Conservation (phyloP, 208 protist species). For the Wallacemonas collosoma region DNA sequence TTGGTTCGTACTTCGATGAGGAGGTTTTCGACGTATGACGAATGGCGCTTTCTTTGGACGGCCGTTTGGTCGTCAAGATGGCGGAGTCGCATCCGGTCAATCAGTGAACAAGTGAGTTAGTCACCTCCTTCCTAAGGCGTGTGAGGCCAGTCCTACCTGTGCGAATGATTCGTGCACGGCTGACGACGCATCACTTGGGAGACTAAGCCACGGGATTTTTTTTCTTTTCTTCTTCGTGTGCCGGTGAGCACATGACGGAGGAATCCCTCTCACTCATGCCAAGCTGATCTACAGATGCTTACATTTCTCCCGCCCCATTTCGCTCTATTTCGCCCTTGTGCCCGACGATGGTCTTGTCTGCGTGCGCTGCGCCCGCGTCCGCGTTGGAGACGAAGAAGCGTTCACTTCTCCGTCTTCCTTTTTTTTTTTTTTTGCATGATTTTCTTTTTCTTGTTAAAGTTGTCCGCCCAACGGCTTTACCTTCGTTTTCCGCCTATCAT, state of each 20-base stretch:
- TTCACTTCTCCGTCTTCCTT: conserved; percentile 6
- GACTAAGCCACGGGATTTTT: neutral
- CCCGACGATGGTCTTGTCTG: no score
- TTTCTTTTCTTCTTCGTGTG: neutral
- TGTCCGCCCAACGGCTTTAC: no score
- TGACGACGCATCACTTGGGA: neutral
- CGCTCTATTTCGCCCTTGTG: no score
- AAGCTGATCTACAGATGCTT: no score
- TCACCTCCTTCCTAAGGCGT: neutral
- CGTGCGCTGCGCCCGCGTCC: no score
- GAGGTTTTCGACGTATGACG: no score
- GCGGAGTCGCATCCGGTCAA: neutral
- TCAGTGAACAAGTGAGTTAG: neutral
- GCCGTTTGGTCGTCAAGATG: neutral
- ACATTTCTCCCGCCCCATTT: no score
- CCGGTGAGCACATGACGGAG: neutral
- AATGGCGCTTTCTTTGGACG: no score
- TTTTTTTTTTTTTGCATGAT: conserved; percentile 13
- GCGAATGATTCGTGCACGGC: neutral
- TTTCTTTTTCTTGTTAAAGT: neutral
- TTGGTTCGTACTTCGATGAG: no score
- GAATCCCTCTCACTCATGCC: no score
- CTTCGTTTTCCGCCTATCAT: no score
- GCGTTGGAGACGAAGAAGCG: no score
- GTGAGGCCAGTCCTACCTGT: neutral